Conservation (phyloP, 805 yeast genomes). For the Ogataea philodendri region DNA sequence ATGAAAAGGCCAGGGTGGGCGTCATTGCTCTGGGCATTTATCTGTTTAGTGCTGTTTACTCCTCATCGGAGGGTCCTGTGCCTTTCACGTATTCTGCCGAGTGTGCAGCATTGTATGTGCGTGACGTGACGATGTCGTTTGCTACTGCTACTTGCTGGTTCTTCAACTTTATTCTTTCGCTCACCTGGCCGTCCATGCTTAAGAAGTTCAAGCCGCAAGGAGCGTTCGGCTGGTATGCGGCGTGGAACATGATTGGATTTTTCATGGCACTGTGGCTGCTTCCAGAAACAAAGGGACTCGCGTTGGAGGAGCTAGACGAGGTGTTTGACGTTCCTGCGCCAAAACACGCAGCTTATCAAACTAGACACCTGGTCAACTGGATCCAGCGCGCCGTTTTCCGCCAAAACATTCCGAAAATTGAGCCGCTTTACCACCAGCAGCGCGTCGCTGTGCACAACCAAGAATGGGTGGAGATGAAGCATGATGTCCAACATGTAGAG, state of each 20-base stretch:
- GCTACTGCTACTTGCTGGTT: conserved; percentile 78
- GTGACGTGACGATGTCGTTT: conserved; percentile 78
- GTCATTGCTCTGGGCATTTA: conserved; percentile 73
- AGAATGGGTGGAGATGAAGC: conserved; percentile 63
- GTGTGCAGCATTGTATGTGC: conserved; percentile 72
- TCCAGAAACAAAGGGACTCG: conserved; percentile 69
- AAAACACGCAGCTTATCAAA: conserved; percentile 53
- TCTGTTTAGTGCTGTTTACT: conserved; percentile 67
- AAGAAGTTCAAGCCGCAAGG: conserved; percentile 73
- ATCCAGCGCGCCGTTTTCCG: conserved; percentile 49
- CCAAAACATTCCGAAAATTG: conserved; percentile 45
- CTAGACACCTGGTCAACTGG: conserved; percentile 39
- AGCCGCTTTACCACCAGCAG: conserved; percentile 56
- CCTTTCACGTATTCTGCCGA: conserved; percentile 89
- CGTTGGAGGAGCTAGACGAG: conserved; percentile 75
- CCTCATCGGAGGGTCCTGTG: conserved; percentile 86
- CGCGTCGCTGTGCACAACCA: conserved; percentile 59
- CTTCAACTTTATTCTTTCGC: conserved; percentile 65
- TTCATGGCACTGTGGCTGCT: conserved; percentile 67
- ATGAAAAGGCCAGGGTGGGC: conserved; percentile 55
- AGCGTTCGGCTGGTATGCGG: conserved; percentile 87
- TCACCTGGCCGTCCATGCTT: conserved; percentile 76
- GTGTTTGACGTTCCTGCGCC: conserved; percentile 61
- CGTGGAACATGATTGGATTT: conserved; percentile 73
- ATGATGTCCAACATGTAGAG: conserved; percentile 49